A percentile compares a stretch with the other conserved stretches of the same genome.
These are phyloP conservation scores for Penicillium desertorum DNA, from an alignment of 495 filamentous ascomycete genomes.

Conservation along the genomic window DNA sequence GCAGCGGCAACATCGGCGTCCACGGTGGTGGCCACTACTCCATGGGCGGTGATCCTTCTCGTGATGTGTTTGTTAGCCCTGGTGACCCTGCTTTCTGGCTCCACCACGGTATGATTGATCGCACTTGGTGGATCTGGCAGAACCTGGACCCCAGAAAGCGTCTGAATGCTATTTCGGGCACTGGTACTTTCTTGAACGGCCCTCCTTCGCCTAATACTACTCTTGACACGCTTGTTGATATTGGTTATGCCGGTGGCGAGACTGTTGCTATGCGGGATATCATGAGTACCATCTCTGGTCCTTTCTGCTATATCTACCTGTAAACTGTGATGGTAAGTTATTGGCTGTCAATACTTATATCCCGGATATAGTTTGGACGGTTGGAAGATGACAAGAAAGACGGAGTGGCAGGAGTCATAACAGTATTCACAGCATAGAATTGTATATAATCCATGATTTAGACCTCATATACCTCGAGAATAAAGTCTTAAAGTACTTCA, in stretches of 20 bases:
- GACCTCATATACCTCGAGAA: neutral
- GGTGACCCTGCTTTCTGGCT: conserved; percentile 69
- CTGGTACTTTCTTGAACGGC: conserved; percentile 55
- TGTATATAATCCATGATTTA: neutral
- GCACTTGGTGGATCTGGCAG: conserved; percentile 72
- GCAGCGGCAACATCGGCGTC: conserved; percentile 50
- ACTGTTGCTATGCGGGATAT: conserved; percentile 44
- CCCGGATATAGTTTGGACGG: neutral
- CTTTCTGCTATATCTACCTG: conserved; percentile 58
- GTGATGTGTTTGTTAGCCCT: conserved; percentile 59
- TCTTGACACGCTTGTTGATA: conserved; percentile 44
- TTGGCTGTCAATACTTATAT: neutral
- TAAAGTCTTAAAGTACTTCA: neutral
- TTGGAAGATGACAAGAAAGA: neutral
- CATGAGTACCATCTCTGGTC: conserved; percentile 53
- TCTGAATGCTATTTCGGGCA: conserved; percentile 49
- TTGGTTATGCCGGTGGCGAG: conserved; percentile 41
- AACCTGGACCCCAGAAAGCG: conserved; percentile 51
- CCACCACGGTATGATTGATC: conserved; percentile 71
- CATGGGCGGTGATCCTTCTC: conserved; percentile 60
- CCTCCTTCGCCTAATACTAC: conserved; percentile 50
- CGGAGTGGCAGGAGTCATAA: neutral
- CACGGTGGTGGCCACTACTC: conserved; percentile 65
- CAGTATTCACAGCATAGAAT: neutral
- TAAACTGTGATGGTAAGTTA: conserved; percentile 9